These are phyloP conservation scores for Cantharellus anzutake DNA, from an alignment of 768 basidiomycete genomes.

Conservation along the genomic window DNA sequence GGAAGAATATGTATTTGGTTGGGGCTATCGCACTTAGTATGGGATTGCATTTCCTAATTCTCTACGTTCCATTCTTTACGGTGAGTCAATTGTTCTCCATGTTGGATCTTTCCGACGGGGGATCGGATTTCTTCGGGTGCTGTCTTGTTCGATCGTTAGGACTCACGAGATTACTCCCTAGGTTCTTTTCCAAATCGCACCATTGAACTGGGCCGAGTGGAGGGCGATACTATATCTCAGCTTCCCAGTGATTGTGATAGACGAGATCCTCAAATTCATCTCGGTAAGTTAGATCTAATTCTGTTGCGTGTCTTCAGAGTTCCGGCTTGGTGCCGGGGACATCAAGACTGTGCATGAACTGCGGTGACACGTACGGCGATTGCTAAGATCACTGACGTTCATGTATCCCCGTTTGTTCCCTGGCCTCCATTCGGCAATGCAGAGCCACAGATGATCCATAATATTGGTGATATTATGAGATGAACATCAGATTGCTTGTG, in stretches of 20 bases:
- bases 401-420: too few species aligned
- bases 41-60: constrained; percentile 81
- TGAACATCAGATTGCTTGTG: too few species aligned
- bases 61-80: constrained; percentile 95
- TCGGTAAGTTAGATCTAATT: constrained; percentile 8
- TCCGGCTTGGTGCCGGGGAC: too few species aligned
- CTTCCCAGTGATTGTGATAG: constrained; percentile 72
- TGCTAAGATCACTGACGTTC: too few species aligned
- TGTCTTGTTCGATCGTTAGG: not conserved
- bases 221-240: constrained; percentile 77
- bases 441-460: too few species aligned
- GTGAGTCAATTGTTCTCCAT: constrained; percentile 25
- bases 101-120: not conserved
- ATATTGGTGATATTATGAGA: too few species aligned
- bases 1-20: constrained; percentile 89
- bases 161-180: constrained; percentile 14
- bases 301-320: not conserved
- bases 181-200: constrained; percentile 79
- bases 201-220: constrained; percentile 92
- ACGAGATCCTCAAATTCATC: constrained; percentile 71
- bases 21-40: constrained; percentile 80
- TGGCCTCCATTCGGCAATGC: too few species aligned
- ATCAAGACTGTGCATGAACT: too few species aligned
- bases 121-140: not conserved
- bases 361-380: too few species aligned